Conservation (phyloP, 352 stramenopile species). For the Globisporangium carolinianum region DNA sequence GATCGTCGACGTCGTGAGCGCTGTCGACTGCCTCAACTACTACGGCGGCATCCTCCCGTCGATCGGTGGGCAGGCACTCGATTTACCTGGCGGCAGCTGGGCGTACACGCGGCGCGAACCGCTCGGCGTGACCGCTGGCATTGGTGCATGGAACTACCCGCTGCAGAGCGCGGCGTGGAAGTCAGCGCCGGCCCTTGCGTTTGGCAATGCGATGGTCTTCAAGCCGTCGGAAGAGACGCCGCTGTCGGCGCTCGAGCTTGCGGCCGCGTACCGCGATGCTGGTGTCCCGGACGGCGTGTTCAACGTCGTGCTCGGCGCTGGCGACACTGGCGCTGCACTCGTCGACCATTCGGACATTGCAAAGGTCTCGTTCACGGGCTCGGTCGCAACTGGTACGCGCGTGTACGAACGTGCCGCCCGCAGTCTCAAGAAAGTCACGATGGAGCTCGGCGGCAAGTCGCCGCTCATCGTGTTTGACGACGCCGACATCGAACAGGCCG, state of each 20-base stretch:
- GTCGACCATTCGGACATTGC: constrained; percentile 42
- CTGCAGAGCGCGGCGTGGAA: constrained; percentile 79
- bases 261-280: constrained; percentile 59
- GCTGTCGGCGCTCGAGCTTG: constrained; percentile 56
- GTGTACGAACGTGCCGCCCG: constrained; percentile 68
- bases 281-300: constrained; percentile 71
- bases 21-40: constrained; percentile 73
- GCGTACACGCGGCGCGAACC: constrained; percentile 73
- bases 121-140: constrained; percentile 62
- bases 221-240: constrained; percentile 89
- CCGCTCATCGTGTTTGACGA: constrained; percentile 87
- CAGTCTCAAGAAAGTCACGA: constrained; percentile 83
- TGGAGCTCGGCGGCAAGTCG: constrained; percentile 89
- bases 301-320: constrained; percentile 68
- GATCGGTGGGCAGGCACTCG: constrained; percentile 62
- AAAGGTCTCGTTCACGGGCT: constrained; percentile 88
- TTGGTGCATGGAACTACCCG: constrained; percentile 82
- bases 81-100: constrained; percentile 58
- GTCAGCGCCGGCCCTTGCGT: constrained; percentile 70
- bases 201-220: constrained; percentile 90
- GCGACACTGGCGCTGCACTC: constrained; percentile 46
- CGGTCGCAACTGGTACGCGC: constrained; percentile 49
- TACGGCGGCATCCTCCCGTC: constrained; percentile 62
- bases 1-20: constrained; percentile 60
- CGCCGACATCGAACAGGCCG: constrained; percentile 72